These are phyloP conservation scores for Allium cepa DNA, from an alignment of 106 monocot species.

Conservation along the genomic window DNA sequence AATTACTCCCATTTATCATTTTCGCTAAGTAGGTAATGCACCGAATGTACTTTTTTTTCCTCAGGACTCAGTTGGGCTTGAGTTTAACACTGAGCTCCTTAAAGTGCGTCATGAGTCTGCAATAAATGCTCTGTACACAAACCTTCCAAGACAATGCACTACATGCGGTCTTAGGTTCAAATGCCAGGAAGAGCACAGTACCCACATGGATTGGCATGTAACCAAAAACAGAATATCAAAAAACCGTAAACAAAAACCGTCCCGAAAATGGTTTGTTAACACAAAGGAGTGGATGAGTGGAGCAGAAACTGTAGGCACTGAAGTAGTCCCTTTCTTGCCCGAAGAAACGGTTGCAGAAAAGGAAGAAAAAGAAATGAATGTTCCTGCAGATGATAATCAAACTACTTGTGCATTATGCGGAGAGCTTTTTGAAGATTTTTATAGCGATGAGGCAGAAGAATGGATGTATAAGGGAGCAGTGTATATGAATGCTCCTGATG, in stretches of 20 bases:
- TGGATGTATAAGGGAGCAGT: slow-evolving; percentile 98
- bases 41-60: neutral
- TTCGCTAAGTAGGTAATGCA: no score
- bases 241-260: slow-evolving; percentile 86
- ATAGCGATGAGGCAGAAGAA: slow-evolving; percentile 91
- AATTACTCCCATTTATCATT: no score
- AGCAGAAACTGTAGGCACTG: slow-evolving; percentile 75
- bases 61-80: slow-evolving; percentile 62
- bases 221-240: slow-evolving; percentile 75
- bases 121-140: slow-evolving; percentile 69
- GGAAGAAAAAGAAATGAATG: slow-evolving; percentile 75
- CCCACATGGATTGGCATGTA: slow-evolving; percentile 99
- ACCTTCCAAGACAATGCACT: slow-evolving; percentile 86
- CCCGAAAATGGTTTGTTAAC: slow-evolving; percentile 94
- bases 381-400: slow-evolving; percentile 90
- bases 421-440: slow-evolving; percentile 92
- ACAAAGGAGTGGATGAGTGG: slow-evolving; percentile 86
- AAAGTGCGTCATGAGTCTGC: slow-evolving; percentile 76
- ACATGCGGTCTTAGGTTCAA: slow-evolving; percentile 90
- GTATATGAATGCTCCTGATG: slow-evolving; percentile 78
- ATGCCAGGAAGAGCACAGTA: slow-evolving; percentile 88
- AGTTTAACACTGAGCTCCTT: slow-evolving; percentile 74
- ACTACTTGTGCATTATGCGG: slow-evolving; percentile 88
- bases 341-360: slow-evolving; percentile 49
- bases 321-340: slow-evolving; percentile 74